Conservation (phyloP, 192 early-diverging fungal species). For the Blastocladiella britannica region DNA sequence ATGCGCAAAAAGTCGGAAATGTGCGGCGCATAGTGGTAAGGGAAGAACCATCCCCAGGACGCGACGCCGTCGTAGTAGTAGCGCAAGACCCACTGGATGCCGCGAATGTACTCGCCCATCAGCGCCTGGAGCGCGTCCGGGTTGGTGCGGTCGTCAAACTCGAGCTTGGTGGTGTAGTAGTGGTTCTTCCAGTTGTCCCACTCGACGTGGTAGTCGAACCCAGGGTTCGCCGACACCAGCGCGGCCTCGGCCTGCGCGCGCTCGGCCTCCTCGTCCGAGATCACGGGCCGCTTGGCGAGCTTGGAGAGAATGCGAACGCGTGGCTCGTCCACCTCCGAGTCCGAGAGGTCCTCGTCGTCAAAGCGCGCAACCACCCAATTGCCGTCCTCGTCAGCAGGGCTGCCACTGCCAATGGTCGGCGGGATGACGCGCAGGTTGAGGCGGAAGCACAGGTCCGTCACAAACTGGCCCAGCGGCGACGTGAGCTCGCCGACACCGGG, state of each 20-base stretch:
- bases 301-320: background rate
- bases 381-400: background rate
- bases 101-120: slow-evolving; percentile 61
- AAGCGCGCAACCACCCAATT: background rate
- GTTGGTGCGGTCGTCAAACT: slow-evolving; percentile 1
- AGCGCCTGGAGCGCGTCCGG: background rate
- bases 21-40: slow-evolving; percentile 91
- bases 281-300: background rate
- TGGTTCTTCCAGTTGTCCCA: slow-evolving; percentile 2
- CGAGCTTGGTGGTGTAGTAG: slow-evolving; percentile 1
- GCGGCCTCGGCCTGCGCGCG: slow-evolving; percentile 1
- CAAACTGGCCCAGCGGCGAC: background rate
- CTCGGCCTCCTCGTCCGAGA: slow-evolving; percentile 1
- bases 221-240: background rate
- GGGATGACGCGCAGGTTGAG: background rate
- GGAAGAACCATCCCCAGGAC: slow-evolving; percentile 98
- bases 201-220: background rate
- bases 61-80: slow-evolving; percentile 93
- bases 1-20: slow-evolving; percentile 72
- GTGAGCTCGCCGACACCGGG: too few relatives aligned
- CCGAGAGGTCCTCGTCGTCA: slow-evolving; percentile 3
- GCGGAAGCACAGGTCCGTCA: background rate
- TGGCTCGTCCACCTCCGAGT: slow-evolving; percentile 1
- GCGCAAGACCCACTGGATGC: slow-evolving; percentile 91
- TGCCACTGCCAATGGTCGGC: too few relatives aligned